Base-by-base conservation (phyloP, 2,329 filamentous ascomycete species). In the Curvularia lunata region DNA sequence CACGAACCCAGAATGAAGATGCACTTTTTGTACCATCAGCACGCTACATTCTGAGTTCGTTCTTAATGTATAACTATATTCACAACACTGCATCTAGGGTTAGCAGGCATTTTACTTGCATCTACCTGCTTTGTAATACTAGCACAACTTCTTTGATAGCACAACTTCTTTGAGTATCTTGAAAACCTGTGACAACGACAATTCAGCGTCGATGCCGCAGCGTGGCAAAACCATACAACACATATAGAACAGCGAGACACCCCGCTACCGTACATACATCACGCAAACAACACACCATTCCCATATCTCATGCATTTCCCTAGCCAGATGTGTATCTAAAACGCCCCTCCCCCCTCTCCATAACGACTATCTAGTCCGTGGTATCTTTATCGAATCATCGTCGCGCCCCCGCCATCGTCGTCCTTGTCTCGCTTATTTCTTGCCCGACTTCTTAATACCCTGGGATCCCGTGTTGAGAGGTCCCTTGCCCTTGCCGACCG, bases 401-500 rank as follows among this genome's bases (percentile, higher is more conserved):
- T 62, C 53, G n/a, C n/a, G n/a, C n/a, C n/a, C n/a, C n/a, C n/a
- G 48, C 57, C 32, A 6, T n/a, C 32, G 49, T 53, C 34, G 32
- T 28, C 25, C 23, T 42, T 19, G 1, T 43, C 37, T n/a, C 60
- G 68, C 62, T 72, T 70, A 96, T 88, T 97, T 96, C 71, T 97
- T 97, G 79, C 92, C 93, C 62, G 91, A 95, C 87, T 97, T 97
- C 88, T 97, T 97, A 83, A 98, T 97, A 62, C 92, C 92, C 81
- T 96, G 91, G 48, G 84, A 79, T 32, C 92, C 92, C 30, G 87
- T 89, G 81, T 92, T 93, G 76, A 97, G 77, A 37, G 94, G 93
- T 3, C 94, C 94, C 72, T 90, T 89, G 45, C 91, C 89, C 82
- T 91, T 91, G 60, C 88, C 84, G 8, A 89, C 89, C 80, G 91